Evolutionary conservation across 371 early-diverging fungal species (phyloP), one percentile per base, ranked within the genome.

Genomic region (Lichtheimia hyalospora): DNA sequence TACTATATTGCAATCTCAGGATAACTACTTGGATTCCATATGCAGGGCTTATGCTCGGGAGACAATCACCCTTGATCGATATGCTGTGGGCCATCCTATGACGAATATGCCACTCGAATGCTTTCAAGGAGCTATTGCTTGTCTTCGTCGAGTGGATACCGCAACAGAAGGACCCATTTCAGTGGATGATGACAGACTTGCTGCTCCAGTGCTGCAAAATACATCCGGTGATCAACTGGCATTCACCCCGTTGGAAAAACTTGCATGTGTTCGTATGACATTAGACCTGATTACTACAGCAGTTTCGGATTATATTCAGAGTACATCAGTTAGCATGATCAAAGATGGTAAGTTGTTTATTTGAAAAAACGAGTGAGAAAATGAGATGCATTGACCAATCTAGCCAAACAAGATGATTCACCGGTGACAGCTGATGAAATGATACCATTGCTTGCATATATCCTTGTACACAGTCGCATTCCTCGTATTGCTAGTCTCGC

Each of bases 351-450:
- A 57, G 62, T 34, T 18, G 16, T 28, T 20, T 34, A 34, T 34
- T 34, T 2, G 10, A 34, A 8, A 34, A 8, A n/a, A n/a, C n/a
- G 34, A 10, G 34, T 34, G 34, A 34, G 34, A 34, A 34, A 34
- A 34, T 34, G 34, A 34, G 10, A 34, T 34, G 34, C 34, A 34
- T 34, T 34, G 34, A 34, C 34, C 34, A 34, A 34, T 34, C 34
- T 34, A 34, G 34, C 34, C 34, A 34, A 49, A 40, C 58, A 49
- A 28, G 39, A 34, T 63, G 74, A 70, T 60, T 64, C 74, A 2
- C 81, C 77, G 2, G 82, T 86, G 10, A 86, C 84, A 1, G 78
- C 86, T 10, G 86, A 86, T 60, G 84, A 86, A 55, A 76, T 84
- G 69, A 86, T 86, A 60, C 86, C 86, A 43, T 59, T 86, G n/a